Conservation (phyloP, 2,329 filamentous ascomycete genomes). For the Emericellopsis atlantica region DNA sequence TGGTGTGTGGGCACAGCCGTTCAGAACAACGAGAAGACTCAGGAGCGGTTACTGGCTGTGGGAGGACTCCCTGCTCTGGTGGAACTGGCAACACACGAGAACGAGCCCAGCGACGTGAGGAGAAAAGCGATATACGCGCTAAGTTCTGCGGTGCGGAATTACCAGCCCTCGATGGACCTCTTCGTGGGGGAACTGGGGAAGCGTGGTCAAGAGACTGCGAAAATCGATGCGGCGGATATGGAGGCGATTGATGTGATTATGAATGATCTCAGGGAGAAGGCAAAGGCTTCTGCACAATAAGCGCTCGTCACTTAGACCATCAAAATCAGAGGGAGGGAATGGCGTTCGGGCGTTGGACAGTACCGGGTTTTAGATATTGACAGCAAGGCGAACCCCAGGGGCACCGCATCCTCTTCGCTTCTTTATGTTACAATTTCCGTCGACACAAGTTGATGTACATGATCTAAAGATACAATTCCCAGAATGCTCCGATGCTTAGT, state of each 20-base stretch:
- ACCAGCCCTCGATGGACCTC: slow-evolving; percentile 67
- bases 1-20: slow-evolving; percentile 93
- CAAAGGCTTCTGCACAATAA: slow-evolving; percentile 15
- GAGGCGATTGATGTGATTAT: slow-evolving; percentile 70
- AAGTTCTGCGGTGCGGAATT: slow-evolving; percentile 78
- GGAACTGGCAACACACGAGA: slow-evolving; percentile 45
- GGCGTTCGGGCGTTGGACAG: slow-evolving; percentile 20
- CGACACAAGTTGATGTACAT: background rate
- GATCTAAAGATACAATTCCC: background rate
- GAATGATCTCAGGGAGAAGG: slow-evolving; percentile 46
- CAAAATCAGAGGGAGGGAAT: slow-evolving; percentile 14
- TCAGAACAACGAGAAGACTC: slow-evolving; percentile 82
- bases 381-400: background rate
- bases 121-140: slow-evolving; percentile 86
- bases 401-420: too few species aligned
- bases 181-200: slow-evolving; percentile 50
- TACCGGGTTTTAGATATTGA: background rate
- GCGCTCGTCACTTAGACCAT: background rate
- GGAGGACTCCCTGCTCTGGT: slow-evolving; percentile 63
- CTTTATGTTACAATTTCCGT: too few species aligned
- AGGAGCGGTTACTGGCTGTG: slow-evolving; percentile 53
- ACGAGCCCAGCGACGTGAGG: slow-evolving; percentile 50
- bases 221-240: slow-evolving; percentile 79
- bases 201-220: slow-evolving; percentile 39
- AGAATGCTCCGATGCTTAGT: slow-evolving; percentile 8